Conservation (phyloP, 495 filamentous ascomycete species). For the Oidiodendron maius region DNA sequence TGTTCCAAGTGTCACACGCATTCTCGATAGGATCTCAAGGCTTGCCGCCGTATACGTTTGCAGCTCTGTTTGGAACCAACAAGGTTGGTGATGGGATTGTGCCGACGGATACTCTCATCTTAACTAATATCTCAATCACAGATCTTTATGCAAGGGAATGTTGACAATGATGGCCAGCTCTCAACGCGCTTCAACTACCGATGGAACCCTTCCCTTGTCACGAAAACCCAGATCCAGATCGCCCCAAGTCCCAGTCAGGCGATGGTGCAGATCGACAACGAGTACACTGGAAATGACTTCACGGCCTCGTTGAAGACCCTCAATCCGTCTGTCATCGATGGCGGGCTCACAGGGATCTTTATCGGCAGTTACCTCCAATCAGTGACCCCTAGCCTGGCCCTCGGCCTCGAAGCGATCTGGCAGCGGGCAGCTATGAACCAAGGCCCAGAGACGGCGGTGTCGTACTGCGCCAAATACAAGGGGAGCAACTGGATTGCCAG, state of each 20-base stretch:
- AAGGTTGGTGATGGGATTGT: slow-evolving; percentile 56
- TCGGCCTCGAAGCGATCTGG: slow-evolving; percentile 92
- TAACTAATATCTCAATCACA: slow-evolving; percentile 26
- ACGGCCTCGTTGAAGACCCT: slow-evolving; percentile 83
- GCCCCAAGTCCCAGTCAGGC: slow-evolving; percentile 57
- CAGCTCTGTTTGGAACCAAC: slow-evolving; percentile 83
- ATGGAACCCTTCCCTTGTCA: slow-evolving; percentile 67
- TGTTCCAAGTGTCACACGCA: slow-evolving; percentile 96
- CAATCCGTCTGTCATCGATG: slow-evolving; percentile 89
- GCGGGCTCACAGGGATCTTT: slow-evolving; percentile 87
- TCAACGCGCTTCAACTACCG: slow-evolving; percentile 85
- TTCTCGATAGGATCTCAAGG: slow-evolving; percentile 86
- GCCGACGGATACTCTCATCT: not conserved
- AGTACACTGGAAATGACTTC: slow-evolving; percentile 91
- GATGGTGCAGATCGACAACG: slow-evolving; percentile 85
- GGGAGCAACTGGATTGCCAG: slow-evolving; percentile 85
- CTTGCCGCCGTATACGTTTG: slow-evolving; percentile 89
- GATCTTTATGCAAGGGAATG: slow-evolving; percentile 91
- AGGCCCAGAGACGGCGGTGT: slow-evolving; percentile 76
- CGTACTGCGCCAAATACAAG: slow-evolving; percentile 88
- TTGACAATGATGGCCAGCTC: slow-evolving; percentile 84
- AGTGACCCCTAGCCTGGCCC: slow-evolving; percentile 76
- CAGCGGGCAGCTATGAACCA: slow-evolving; percentile 72
- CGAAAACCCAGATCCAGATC: slow-evolving; percentile 81
- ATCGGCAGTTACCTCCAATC: slow-evolving; percentile 94